Percentiles rank a stretch among this genome's conserved stretches.
These are phyloP conservation scores for Colletotrichum nymphaeae DNA, from an alignment of 2,329 filamentous ascomycete genomes.

Conservation along the genomic window DNA sequence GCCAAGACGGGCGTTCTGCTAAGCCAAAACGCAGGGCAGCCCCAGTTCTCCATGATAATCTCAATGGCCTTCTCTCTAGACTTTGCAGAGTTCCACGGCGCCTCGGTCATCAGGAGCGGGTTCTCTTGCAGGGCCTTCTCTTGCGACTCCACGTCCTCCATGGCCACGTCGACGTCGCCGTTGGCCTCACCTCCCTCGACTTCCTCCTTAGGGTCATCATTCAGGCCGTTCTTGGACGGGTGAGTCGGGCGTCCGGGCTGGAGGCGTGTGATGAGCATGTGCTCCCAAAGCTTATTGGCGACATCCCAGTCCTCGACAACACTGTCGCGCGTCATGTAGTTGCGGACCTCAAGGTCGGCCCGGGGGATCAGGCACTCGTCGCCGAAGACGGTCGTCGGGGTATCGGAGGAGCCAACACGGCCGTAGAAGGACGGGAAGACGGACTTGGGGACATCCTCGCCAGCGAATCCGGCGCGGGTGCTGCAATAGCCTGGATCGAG, in stretches of 20 bases:
- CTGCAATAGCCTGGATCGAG: slow-evolving; percentile 94
- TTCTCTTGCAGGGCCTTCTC: slow-evolving; percentile 90
- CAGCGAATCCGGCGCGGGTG: slow-evolving; percentile 94
- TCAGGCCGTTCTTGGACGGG: slow-evolving; percentile 81
- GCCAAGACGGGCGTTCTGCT: slow-evolving; percentile 89
- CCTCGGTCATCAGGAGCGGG: slow-evolving; percentile 92
- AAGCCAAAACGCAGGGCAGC: slow-evolving; percentile 93
- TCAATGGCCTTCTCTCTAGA: slow-evolving; percentile 94
- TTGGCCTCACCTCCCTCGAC: slow-evolving; percentile 73
- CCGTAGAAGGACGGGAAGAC: slow-evolving; percentile 93
- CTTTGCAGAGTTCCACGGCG: slow-evolving; percentile 90
- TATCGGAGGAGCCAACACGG: slow-evolving; percentile 59
- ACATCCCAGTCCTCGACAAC: slow-evolving; percentile 97
- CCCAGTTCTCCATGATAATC: slow-evolving; percentile 97
- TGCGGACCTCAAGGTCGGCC: slow-evolving; percentile 83
- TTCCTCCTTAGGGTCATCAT: slow-evolving; percentile 71
- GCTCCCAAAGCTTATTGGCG: slow-evolving; percentile 90
- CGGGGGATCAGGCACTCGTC: slow-evolving; percentile 89
- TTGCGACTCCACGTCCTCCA: slow-evolving; percentile 63
- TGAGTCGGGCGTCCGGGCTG: slow-evolving; percentile 80
- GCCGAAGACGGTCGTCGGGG: slow-evolving; percentile 78
- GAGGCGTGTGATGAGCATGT: slow-evolving; percentile 88
- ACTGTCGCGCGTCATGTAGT: slow-evolving; percentile 90
- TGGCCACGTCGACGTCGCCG: slow-evolving; percentile 69
- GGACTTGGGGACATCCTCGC: slow-evolving; percentile 96